Conservation (phyloP, 257 asterid genomes). For the Linderniella brevidens region DNA sequence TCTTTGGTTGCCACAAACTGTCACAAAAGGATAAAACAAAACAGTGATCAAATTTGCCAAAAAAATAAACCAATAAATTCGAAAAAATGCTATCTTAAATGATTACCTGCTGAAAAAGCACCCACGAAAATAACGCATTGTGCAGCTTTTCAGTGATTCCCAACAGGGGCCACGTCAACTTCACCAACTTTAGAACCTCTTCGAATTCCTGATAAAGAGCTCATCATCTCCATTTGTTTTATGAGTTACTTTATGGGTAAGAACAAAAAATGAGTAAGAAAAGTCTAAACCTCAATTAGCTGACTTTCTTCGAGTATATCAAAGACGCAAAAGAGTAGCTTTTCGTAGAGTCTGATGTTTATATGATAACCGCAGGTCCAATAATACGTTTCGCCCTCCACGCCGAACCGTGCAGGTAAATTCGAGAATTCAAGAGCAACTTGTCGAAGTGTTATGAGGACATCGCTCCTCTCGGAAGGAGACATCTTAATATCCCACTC, state of each 20-base stretch:
- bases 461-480: conserved; percentile 55
- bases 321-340: conserved; percentile 68
- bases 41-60: conserved; percentile 9
- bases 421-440: conserved; percentile 45
- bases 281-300: conserved; percentile 55
- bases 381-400: conserved; percentile 75
- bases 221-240: background rate
- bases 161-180: conserved; percentile 75
- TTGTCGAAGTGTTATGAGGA: conserved; percentile 46
- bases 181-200: conserved; percentile 52
- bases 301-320: conserved; percentile 86
- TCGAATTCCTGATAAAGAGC: conserved; percentile 61
- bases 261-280: background rate
- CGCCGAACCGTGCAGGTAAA: conserved; percentile 55
- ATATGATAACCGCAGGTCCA: conserved; percentile 79
- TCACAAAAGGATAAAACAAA: conserved; percentile 18
- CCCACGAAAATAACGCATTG: conserved; percentile 72
- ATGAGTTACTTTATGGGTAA: background rate
- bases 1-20: conserved; percentile 73
- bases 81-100: background rate
- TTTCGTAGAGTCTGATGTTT: conserved; percentile 72
- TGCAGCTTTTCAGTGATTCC: conserved; percentile 79
- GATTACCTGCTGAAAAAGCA: conserved; percentile 79
- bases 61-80: conserved; percentile 1
- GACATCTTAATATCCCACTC: conserved; percentile 82